phyloP scores from a whole-genome alignment of 2,329 filamentous ascomycete genomes.

The Aspergillus luchuensis region DNA sequence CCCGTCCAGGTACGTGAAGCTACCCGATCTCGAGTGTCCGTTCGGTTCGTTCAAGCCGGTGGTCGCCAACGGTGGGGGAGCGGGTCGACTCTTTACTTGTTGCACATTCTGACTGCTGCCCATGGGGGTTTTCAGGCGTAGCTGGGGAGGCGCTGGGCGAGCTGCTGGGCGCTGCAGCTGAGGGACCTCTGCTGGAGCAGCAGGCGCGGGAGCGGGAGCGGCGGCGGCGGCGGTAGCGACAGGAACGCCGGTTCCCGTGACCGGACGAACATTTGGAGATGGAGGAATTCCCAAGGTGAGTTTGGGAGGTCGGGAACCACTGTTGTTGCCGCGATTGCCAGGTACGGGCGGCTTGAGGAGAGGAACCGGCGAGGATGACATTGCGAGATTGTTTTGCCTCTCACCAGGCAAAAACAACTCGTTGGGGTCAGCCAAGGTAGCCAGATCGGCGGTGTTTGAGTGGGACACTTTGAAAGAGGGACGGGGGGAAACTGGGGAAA shows the following conservation, averaged over 20 bases:
- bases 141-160: conserved; percentile 71
- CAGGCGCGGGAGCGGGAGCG: too few species aligned
- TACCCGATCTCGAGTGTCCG: conserved; percentile 77
- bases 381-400: conserved; percentile 52
- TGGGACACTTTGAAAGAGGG: conserved; percentile 22
- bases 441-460: conserved; percentile 36
- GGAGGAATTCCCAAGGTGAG: conserved; percentile 88
- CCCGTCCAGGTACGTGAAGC: conserved; percentile 75
- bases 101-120: conserved; percentile 70
- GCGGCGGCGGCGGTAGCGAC: conserved; percentile 22
- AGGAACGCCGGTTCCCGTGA: conserved; percentile 53
- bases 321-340: conserved; percentile 63
- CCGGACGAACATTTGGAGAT: conserved; percentile 78
- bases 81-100: conserved; percentile 60
- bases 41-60: conserved; percentile 80
- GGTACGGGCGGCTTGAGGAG: conserved; percentile 82
- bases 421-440: conserved; percentile 42
- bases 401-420: conserved; percentile 45
- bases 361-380: conserved; percentile 72
- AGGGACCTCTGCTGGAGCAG: conserved; percentile 22
- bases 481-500: conserved; percentile 6
- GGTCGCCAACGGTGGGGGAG: conserved; percentile 63
- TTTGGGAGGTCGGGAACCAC: conserved; percentile 68
- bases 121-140: conserved; percentile 86
- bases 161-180: conserved; percentile 40